A percentile compares a stretch with the other conserved stretches of the same genome.
These are phyloP conservation scores for Tagetes patula DNA, from an alignment of 129 eudicot genomes.

Conservation along the genomic window DNA sequence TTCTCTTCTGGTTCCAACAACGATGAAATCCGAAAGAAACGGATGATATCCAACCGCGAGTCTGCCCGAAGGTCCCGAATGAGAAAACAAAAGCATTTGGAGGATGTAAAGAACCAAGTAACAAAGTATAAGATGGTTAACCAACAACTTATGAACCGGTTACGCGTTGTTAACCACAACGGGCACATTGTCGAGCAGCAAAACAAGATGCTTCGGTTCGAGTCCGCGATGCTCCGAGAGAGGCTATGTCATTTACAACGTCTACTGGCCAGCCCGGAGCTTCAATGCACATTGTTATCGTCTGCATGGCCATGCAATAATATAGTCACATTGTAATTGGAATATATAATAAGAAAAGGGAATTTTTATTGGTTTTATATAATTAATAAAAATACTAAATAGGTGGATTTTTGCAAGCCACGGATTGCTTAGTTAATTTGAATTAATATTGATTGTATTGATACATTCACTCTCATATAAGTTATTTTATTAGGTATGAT, in stretches of 20 bases:
- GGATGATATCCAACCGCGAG: constrained; percentile 81
- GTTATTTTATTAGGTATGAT: no score
- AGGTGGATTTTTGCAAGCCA: constrained; percentile 4
- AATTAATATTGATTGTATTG: no score
- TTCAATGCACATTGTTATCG: constrained; percentile 37
- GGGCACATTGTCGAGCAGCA: constrained; percentile 44
- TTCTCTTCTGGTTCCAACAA: constrained; percentile 1
- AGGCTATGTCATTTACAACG: constrained; percentile 48
- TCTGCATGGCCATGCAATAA: constrained; percentile 63
- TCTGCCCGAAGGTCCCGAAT: constrained; percentile 78
- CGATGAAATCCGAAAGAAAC: constrained; percentile 55
- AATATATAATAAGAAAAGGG: neutral
- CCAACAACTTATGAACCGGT: constrained; percentile 64
- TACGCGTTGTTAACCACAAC: constrained; percentile 41
- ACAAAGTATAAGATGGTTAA: constrained; percentile 38
- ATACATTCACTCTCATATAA: no score
- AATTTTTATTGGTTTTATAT: neutral
- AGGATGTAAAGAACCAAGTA: constrained; percentile 53
- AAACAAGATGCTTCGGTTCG: constrained; percentile 52
- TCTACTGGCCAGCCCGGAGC: constrained; percentile 42
- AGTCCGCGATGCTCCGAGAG: constrained; percentile 45
- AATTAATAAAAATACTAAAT: neutral
- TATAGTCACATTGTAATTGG: constrained; percentile 28
- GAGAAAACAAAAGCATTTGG: constrained; percentile 81
- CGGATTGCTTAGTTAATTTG: neutral